phyloP scores from a whole-genome alignment of 1,284 basidiomycete species.

The Retiboletus flavoniger region DNA sequence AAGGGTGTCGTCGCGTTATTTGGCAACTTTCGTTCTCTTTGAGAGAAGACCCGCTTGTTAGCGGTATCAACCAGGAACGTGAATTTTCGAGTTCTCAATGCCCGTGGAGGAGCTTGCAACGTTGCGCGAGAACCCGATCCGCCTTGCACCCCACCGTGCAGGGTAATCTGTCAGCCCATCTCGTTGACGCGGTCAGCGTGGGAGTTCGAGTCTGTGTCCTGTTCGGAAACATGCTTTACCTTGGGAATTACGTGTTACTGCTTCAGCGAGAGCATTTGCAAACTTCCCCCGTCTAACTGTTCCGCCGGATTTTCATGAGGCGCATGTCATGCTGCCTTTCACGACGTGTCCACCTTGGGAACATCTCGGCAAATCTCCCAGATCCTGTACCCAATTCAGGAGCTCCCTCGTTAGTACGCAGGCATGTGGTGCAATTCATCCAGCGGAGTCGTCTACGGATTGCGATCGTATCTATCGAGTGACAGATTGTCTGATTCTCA shows the following conservation, averaged over 20 bases:
- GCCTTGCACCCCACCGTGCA: slow-evolving; percentile 6
- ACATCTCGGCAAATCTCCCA: slow-evolving; percentile 26
- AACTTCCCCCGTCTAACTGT: slow-evolving; percentile 6
- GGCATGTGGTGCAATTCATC: slow-evolving; percentile 1
- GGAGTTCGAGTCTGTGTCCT: slow-evolving; percentile 5
- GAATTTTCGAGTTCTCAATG: slow-evolving; percentile 8
- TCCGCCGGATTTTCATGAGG: slow-evolving; percentile 33
- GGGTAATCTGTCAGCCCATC: slow-evolving; percentile 10
- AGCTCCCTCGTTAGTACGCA: slow-evolving; percentile 2
- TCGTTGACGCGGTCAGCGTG: slow-evolving; percentile 12
- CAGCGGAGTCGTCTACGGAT: slow-evolving; percentile 4
- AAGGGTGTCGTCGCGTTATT: background rate
- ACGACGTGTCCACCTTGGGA: slow-evolving; percentile 26
- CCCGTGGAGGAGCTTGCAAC: slow-evolving; percentile 1
- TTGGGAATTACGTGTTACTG: slow-evolving; percentile 18
- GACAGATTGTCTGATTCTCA: slow-evolving; percentile 22
- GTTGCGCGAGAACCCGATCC: slow-evolving; percentile 11
- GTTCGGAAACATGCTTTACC: slow-evolving; percentile 1
- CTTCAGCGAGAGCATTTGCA: slow-evolving; percentile 1
- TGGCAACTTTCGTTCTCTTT: background rate
- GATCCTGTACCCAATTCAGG: background rate
- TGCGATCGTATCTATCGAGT: slow-evolving; percentile 1
- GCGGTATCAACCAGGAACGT: slow-evolving; percentile 13
- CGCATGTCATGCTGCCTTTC: slow-evolving; percentile 3
- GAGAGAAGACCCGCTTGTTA: slow-evolving; percentile 4